Conservation (phyloP, 768 basidiomycete genomes). For the Trametes cinnabarina region DNA sequence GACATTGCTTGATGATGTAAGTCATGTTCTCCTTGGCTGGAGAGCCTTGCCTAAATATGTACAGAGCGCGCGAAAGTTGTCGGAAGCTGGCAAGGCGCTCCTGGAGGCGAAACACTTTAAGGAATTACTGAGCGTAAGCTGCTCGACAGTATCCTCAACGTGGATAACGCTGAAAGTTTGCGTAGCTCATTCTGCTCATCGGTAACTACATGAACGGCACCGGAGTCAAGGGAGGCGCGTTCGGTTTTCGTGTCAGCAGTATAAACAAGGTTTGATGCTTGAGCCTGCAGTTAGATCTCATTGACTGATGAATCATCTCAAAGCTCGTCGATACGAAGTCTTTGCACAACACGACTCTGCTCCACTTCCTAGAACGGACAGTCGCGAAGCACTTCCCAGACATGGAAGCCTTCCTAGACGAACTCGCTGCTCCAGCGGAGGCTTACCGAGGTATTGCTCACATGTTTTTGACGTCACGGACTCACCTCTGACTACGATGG, state of each 20-base stretch:
- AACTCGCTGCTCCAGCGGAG: slow-evolving; percentile 85
- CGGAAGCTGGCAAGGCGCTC: slow-evolving; percentile 76
- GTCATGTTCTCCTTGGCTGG: slow-evolving; percentile 20
- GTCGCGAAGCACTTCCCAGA: slow-evolving; percentile 83
- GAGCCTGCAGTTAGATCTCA: too few species aligned
- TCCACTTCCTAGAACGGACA: slow-evolving; percentile 92
- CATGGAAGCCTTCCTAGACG: slow-evolving; percentile 86
- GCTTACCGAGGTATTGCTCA: slow-evolving; percentile 69
- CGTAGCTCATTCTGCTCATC: slow-evolving; percentile 83
- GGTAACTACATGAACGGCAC: slow-evolving; percentile 99
- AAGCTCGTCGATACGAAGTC: slow-evolving; percentile 98
- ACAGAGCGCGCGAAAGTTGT: slow-evolving; percentile 78
- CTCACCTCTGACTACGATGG: too few species aligned
- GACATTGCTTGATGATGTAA: slow-evolving; percentile 76
- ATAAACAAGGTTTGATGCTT: slow-evolving; percentile 79
- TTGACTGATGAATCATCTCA: not conserved
- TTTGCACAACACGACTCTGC: slow-evolving; percentile 86
- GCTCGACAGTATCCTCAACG: too few species aligned
- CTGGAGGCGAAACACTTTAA: slow-evolving; percentile 86
- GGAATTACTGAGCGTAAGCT: slow-evolving; percentile 75
- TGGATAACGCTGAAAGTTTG: too few species aligned
- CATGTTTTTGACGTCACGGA: too few species aligned
- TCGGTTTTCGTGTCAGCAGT: slow-evolving; percentile 94
- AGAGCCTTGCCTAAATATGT: not conserved
- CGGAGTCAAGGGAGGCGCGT: slow-evolving; percentile 93